Evolutionary conservation across 108 stramenopile species (phyloP), one percentile per base, ranked within the genome.

Genomic region (Nitzschia palea): DNA sequence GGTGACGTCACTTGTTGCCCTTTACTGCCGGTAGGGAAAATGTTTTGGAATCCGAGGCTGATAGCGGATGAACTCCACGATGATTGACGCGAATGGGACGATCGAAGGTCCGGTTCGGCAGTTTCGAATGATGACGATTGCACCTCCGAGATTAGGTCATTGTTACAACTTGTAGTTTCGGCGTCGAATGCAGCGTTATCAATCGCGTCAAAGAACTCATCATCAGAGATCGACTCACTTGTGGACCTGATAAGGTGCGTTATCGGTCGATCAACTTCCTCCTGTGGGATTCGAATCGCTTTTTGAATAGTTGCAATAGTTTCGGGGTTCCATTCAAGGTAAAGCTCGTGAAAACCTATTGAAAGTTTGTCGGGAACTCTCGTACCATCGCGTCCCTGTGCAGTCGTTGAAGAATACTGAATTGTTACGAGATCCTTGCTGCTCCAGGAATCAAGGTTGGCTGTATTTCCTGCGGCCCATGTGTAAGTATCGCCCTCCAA

Each of bases 301-400:
- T 62, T 57, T 28, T 86, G 81, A 54, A 92, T 77, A 42, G 70
- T 70, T 33, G 86, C 86, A 23, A 92, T 45, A 30, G 81, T 85
- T 54, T 92, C 91, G 9, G 91, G 86, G 53, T 92, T 92, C 91
- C 91, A 92, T 45, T 92, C 87, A 44, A 88, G 67, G 55, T 74
- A 88, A 1, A 89, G 57, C 56, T 89, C 85, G 47, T 89, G 62
- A 58, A 86, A 89, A 25, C 59, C 36, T 30, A 89, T 71, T 23
- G 67, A 48, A 60, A 71, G 44, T 2, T 51, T 67, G 44, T 74
- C 58, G 6, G 56, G 65, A 5, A 30, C 28, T 29, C 55, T 25
- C 28, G 44, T 20, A 22, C 33, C 56, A 29, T 35, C 51, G 0
- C 31, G 8, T 3, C 58, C 51, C 14, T 61, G 25, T 33, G 64